A percentile compares a stretch with the other conserved stretches of the same genome.
These are phyloP conservation scores for Claviceps monticola DNA, from an alignment of 2,329 filamentous ascomycete species.

Conservation along the genomic window DNA sequence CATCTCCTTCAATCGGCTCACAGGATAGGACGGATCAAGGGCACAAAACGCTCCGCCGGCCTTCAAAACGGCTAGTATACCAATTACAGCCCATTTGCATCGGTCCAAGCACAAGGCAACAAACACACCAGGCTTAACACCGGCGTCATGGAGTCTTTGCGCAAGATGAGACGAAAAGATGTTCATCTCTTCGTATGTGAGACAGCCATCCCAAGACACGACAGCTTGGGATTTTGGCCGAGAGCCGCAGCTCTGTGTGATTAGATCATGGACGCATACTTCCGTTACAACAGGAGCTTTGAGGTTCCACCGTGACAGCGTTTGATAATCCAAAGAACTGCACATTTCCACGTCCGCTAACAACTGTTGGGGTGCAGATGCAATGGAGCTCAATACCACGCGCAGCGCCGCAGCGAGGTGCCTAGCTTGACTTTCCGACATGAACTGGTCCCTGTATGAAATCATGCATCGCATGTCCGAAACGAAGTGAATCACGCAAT, in stretches of 20 bases:
- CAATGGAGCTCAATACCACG: background rate
- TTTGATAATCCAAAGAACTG: background rate
- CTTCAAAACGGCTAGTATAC: conserved; percentile 18
- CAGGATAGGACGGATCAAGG: conserved; percentile 12
- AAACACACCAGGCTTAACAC: conserved; percentile 1
- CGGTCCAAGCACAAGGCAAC: conserved; percentile 17
- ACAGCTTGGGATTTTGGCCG: conserved; percentile 1
- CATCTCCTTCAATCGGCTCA: conserved; percentile 2
- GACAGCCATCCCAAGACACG: conserved; percentile 3
- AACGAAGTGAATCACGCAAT: background rate
- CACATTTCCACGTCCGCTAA: background rate
- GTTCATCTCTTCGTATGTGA: conserved; percentile 4
- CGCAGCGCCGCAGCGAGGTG: background rate
- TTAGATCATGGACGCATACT: background rate
- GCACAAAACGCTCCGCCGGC: conserved; percentile 19
- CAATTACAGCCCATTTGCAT: conserved; percentile 8
- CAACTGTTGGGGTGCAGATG: background rate
- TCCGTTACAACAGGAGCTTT: background rate
- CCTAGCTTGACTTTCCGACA: background rate
- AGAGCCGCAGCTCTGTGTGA: background rate
- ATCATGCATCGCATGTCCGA: background rate
- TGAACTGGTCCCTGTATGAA: background rate
- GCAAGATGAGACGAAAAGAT: conserved; percentile 1
- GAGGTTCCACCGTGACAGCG: background rate
- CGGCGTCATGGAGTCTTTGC: background rate